phyloP scores from a whole-genome alignment of 2,329 filamentous ascomycete genomes.

The Stenocarpella maydis region DNA sequence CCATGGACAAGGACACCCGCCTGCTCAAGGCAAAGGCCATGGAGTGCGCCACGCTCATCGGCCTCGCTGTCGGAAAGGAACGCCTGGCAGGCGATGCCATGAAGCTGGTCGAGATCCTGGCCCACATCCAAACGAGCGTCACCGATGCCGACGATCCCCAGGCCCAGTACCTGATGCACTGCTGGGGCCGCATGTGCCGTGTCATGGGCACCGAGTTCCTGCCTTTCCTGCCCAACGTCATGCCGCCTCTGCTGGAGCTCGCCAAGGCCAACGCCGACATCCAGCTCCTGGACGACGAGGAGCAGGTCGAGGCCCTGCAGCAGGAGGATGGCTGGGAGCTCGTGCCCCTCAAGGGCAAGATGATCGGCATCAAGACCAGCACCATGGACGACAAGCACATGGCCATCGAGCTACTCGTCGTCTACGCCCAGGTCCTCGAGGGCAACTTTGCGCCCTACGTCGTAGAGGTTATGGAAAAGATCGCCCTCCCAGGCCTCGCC shows the following conservation, averaged over 20 bases:
- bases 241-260: constrained; percentile 90
- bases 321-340: constrained; percentile 98
- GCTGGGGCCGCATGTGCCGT: constrained; percentile 98
- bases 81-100: constrained; percentile 88
- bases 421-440: constrained; percentile 97
- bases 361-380: constrained; percentile 97
- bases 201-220: constrained; percentile 91
- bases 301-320: constrained; percentile 90
- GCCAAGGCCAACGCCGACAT: constrained; percentile 97
- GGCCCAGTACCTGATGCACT: constrained; percentile 96
- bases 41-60: constrained; percentile 97
- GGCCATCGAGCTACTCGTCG: constrained; percentile 97
- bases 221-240: constrained; percentile 90
- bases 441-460: constrained; percentile 92
- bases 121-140: constrained; percentile 85
- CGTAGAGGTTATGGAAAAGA: constrained; percentile 92
- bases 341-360: constrained; percentile 95
- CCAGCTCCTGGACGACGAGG: constrained; percentile 92
- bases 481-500: constrained; percentile 89
- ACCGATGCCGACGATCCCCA: constrained; percentile 94
- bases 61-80: constrained; percentile 92
- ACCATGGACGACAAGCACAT: constrained; percentile 98
- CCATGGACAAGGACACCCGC: constrained; percentile 92
- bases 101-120: constrained; percentile 86
- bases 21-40: constrained; percentile 95